Conservation (phyloP, 306 rosid genomes). For the Pyrus betulifolia region DNA sequence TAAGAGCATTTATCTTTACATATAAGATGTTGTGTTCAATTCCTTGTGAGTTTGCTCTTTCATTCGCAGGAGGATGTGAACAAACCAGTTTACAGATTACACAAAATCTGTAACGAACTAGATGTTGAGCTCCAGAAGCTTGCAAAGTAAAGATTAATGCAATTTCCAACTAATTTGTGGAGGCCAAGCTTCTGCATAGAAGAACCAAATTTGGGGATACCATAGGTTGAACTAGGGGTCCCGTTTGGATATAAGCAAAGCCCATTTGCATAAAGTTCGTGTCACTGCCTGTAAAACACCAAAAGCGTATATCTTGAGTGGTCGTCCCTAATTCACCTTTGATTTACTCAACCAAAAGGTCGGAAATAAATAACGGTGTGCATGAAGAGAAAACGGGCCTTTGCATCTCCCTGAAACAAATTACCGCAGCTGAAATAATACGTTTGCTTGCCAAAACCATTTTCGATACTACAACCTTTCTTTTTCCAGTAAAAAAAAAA, state of each 20-base stretch:
- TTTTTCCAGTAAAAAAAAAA: background rate
- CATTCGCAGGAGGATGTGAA: background rate
- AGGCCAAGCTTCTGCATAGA: no score
- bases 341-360: no score
- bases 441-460: background rate
- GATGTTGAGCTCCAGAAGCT: background rate
- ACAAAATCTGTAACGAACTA: background rate
- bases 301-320: background rate
- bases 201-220: no score
- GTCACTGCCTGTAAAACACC: background rate
- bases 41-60: background rate
- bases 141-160: no score
- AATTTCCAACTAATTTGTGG: no score
- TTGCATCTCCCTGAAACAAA: background rate
- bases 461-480: background rate
- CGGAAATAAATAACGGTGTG: background rate
- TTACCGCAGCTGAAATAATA: background rate
- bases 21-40: no score
- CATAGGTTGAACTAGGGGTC: background rate
- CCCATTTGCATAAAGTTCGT: background rate
- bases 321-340: no score
- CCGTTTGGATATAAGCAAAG: background rate
- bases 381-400: background rate
- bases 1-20: no score
- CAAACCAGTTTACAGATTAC: background rate